These are phyloP conservation scores for Brassica balearica DNA, from an alignment of 441 rosid species.

Conservation along the genomic window DNA sequence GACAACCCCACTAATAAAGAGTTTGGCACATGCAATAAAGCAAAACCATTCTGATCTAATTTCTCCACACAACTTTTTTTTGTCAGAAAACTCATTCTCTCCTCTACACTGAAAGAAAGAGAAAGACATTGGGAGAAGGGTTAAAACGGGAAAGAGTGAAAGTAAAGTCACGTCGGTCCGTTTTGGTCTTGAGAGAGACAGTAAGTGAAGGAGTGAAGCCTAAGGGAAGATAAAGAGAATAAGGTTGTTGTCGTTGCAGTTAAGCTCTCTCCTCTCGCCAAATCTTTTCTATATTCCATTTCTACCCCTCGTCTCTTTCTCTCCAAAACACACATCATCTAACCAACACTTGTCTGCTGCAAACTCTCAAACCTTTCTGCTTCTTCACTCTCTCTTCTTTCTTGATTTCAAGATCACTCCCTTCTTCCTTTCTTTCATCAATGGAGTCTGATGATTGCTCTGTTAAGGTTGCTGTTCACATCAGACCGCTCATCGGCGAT, in stretches of 20 bases:
- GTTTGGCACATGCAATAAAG: slow-evolving; percentile 41
- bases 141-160: slow-evolving; percentile 65
- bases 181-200: slow-evolving; percentile 12
- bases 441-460: slow-evolving; percentile 95
- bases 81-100: slow-evolving; percentile 27
- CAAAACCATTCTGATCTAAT: neutral
- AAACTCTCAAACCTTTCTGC: slow-evolving; percentile 27
- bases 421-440: slow-evolving; percentile 28
- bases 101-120: neutral
- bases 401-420: slow-evolving; percentile 35
- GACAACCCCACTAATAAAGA: slow-evolving; percentile 28
- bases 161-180: slow-evolving; percentile 50
- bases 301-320: slow-evolving; percentile 55
- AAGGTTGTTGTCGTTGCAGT: slow-evolving; percentile 63
- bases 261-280: slow-evolving; percentile 39
- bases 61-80: slow-evolving; percentile 9
- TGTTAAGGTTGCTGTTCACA: slow-evolving; percentile 96
- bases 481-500: slow-evolving; percentile 93
- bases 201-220: slow-evolving; percentile 57
- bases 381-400: slow-evolving; percentile 53
- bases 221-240: slow-evolving; percentile 59
- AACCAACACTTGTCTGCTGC: slow-evolving; percentile 50
- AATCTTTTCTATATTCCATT: slow-evolving; percentile 46
- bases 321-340: slow-evolving; percentile 36
- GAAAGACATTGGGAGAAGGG: slow-evolving; percentile 44